Conservation (phyloP, 192 early-diverging fungal species). For the Linderina pennispora region DNA sequence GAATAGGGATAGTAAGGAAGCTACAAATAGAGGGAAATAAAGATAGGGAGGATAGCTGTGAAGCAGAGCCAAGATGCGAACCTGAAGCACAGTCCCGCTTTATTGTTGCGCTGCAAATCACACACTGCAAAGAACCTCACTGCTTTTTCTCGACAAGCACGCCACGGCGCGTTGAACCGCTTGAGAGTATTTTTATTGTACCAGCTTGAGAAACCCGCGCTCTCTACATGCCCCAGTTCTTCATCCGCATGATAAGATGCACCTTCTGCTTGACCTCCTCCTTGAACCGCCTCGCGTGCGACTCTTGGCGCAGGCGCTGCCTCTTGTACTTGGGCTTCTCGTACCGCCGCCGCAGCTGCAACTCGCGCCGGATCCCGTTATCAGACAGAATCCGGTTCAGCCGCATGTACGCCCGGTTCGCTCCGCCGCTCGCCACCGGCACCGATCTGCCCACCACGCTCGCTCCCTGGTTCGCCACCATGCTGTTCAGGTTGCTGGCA, state of each 20-base stretch:
- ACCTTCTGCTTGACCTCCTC: conserved; percentile 58
- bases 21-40: too few relatives aligned
- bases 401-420: conserved; percentile 47
- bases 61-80: too few relatives aligned
- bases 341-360: conserved; percentile 50
- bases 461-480: neutral
- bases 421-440: conserved; percentile 29
- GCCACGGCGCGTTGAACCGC: too few relatives aligned
- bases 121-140: too few relatives aligned
- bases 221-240: conserved; percentile 29
- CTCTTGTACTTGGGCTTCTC: conserved; percentile 64
- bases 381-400: conserved; percentile 52
- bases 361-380: conserved; percentile 55
- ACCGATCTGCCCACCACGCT: conserved; percentile 45
- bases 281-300: conserved; percentile 53
- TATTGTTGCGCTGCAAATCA: too few relatives aligned
- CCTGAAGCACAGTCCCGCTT: too few relatives aligned
- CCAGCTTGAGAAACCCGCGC: too few relatives aligned
- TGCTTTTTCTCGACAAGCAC: too few relatives aligned
- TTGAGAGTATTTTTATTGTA: too few relatives aligned
- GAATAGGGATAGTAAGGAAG: too few relatives aligned
- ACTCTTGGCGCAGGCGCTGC: conserved; percentile 50
- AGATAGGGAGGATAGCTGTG: too few relatives aligned
- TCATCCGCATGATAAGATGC: conserved; percentile 60
- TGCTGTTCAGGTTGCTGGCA: conserved; percentile 10